These are phyloP conservation scores for Metschnikowia vanudenii DNA, from an alignment of 805 yeast genomes.

Conservation along the genomic window DNA sequence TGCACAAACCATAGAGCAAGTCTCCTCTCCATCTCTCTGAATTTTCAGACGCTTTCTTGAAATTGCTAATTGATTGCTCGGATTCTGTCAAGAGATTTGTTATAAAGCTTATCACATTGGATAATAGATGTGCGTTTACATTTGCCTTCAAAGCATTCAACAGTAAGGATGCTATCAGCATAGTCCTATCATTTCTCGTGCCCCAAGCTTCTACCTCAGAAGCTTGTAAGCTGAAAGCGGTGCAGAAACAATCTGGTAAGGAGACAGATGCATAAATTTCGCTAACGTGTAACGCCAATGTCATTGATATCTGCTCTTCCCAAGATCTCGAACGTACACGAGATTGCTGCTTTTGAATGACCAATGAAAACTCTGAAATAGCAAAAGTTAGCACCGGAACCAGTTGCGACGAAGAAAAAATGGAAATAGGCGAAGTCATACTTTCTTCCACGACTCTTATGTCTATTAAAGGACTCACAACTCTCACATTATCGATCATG, in stretches of 20 bases:
- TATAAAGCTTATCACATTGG: conserved; percentile 24
- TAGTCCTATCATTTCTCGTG: conserved; percentile 20
- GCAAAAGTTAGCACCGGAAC: conserved; percentile 29
- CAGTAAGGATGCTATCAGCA: conserved; percentile 6
- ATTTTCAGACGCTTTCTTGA: conserved; percentile 18
- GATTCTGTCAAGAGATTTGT: conserved; percentile 12
- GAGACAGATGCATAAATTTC: conserved; percentile 24
- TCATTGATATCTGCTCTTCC: conserved; percentile 17
- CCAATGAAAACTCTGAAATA: conserved; percentile 36
- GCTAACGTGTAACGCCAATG: conserved; percentile 33
- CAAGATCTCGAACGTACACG: conserved; percentile 10
- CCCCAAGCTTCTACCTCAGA: conserved; percentile 40
- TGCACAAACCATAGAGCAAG: conserved; percentile 40
- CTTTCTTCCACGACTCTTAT: conserved; percentile 37
- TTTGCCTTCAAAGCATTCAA: conserved; percentile 15
- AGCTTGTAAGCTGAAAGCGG: conserved; percentile 15
- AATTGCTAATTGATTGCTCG: conserved; percentile 18
- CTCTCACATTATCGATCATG: conserved; percentile 42
- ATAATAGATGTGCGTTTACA: conserved; percentile 22
- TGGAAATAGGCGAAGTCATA: conserved; percentile 20
- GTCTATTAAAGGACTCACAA: conserved; percentile 47
- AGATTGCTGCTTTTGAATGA: conserved; percentile 24
- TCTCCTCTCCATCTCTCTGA: conserved; percentile 28
- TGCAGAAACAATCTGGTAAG: conserved; percentile 21
- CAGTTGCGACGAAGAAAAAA: conserved; percentile 29